Percentiles rank a stretch among this genome's conserved stretches.
These are phyloP conservation scores for Bacidia gigantensis DNA, from an alignment of 495 filamentous ascomycete species.

Conservation along the genomic window DNA sequence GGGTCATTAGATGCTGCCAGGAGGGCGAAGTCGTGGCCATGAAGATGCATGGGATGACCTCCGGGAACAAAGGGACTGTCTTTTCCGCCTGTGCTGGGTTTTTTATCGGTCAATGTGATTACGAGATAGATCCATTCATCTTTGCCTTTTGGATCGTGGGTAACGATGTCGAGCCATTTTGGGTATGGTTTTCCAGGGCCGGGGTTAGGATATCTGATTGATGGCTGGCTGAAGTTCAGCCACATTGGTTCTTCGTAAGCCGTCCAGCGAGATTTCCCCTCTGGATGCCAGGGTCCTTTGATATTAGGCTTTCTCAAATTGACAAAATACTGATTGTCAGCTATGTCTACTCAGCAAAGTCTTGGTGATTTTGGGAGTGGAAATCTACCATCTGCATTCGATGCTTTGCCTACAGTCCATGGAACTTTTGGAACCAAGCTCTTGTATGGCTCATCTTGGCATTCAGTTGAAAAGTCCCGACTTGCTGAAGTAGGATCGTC, in stretches of 20 bases:
- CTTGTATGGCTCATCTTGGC: slow-evolving; percentile 20
- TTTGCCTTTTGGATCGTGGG: no score
- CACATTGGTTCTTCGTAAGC: slow-evolving; percentile 29
- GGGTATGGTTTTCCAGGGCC: no score
- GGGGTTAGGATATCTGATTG: slow-evolving; percentile 23
- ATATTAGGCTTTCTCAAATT: background rate
- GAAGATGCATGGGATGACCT: slow-evolving; percentile 32
- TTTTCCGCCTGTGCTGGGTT: background rate
- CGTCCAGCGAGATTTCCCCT: slow-evolving; percentile 33
- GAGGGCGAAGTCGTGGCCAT: slow-evolving; percentile 47
- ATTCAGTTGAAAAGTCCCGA: slow-evolving; percentile 11
- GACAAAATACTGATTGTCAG: background rate
- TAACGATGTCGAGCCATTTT: no score
- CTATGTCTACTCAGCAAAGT: background rate
- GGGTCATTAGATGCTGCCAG: slow-evolving; percentile 30
- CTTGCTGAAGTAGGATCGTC: slow-evolving; percentile 23
- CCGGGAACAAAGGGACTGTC: background rate
- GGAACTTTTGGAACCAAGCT: slow-evolving; percentile 19
- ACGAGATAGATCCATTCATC: slow-evolving; percentile 12
- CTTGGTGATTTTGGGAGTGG: background rate
- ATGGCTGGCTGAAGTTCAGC: slow-evolving; percentile 27
- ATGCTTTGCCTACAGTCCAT: slow-evolving; percentile 8
- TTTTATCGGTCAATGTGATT: background rate
- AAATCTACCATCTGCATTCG: background rate
- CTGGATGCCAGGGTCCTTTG: slow-evolving; percentile 16